Base-by-base conservation (phyloP, 2,329 filamentous ascomycete genomes). In the Exophiala phaeomuriformis region DNA sequence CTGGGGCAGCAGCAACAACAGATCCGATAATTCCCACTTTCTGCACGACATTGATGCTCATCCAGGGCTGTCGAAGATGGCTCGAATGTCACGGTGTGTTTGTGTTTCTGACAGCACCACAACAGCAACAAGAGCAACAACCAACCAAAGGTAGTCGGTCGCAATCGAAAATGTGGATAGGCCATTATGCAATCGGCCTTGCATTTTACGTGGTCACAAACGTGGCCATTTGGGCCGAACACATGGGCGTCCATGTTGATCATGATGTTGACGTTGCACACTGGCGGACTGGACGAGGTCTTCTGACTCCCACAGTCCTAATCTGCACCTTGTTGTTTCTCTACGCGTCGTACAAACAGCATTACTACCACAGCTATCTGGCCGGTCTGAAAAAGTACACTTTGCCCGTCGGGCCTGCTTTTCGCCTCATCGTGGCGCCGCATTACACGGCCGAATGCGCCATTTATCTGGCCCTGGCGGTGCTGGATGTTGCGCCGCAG, bases 381-480 rank as follows among this genome's bases (percentile, higher is more conserved):
- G 81, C 83, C 40, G 78, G 79, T 37, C 72, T 93, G 55, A 80
- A 82, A 66, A 91, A 90, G 66, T 97, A 98, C 70, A 86, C 86
- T 7, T 76, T 97, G 28, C 91, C 91, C 0, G 73, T 78, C 2
- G 78, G 85, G 55, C 83, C 84, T 2, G 71, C 86, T 53, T 98
- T 97, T 69, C 75, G 75, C 42, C 75, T 77, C 53, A 69, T 94
- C 27, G 71, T 96, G 37, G 94, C 87, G 63, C 90, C 93, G 12
- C 93, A 98, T 71, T 98, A 97, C 69, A 86, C 86, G 2, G 88
- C 85, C 64, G 93, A 97, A 72, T 90, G 88, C 66, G 67, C 86
- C 39, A 81, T 96, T 54, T 97, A 98, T 67, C 66, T 90, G 19
- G 79, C 85, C n/a, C 71, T 98, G 60, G 80, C 88, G 2, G 71